Base-by-base conservation (phyloP, 2,329 filamentous ascomycete genomes). In the Fusarium tuaranense region DNA sequence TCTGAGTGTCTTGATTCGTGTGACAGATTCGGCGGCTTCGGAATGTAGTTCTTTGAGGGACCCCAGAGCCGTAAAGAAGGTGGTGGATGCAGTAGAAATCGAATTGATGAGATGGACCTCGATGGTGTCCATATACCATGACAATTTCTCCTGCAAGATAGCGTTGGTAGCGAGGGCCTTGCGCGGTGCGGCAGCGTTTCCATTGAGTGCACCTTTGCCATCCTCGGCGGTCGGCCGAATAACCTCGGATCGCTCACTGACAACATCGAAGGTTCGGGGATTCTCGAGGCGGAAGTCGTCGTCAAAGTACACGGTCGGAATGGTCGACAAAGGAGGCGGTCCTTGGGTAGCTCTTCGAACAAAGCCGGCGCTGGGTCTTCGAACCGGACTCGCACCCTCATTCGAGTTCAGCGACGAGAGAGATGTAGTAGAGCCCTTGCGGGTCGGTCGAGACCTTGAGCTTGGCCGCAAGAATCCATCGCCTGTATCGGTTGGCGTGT, bases 61-160 rank as follows among this genome's bases (percentile, higher is more conserved):
- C 1, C 97, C 96, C 1, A 99, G 86, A 0, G 97, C 97, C 0
- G 95, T 95, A 79, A 99, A 99, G 83, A 99, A 99, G 0, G 96
- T 98, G 1, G 95, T 95, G 0, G 97, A 98, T 1, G 97, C 97
- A 0, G 94, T 95, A 3, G 96, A 98, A 72, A 99, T 99, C 0
- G 95, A 98, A 36, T 94, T 95, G 77, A 99, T 98, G 9, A 99
- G 87, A 81, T 99, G 97, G 65, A 99, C 95, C 81, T 99, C 97
- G 25, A 99, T 95, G 0, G 97, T 99, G 81, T 99, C 97, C 95
- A 99, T 98, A 82, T 99, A 99, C 97, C 97, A 99, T 0, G 97
- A 98, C 14, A 99, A 87, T 83, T 99, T 99, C 83, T 99, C 97
- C 81, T 99, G 97, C 39, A 99, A 83, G 68, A 99, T 99, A 0